Percentiles rank a stretch among this genome's conserved stretches.
phyloP scores from a whole-genome alignment of 768 basidiomycete species.

The Termitomyces sp. region DNA sequence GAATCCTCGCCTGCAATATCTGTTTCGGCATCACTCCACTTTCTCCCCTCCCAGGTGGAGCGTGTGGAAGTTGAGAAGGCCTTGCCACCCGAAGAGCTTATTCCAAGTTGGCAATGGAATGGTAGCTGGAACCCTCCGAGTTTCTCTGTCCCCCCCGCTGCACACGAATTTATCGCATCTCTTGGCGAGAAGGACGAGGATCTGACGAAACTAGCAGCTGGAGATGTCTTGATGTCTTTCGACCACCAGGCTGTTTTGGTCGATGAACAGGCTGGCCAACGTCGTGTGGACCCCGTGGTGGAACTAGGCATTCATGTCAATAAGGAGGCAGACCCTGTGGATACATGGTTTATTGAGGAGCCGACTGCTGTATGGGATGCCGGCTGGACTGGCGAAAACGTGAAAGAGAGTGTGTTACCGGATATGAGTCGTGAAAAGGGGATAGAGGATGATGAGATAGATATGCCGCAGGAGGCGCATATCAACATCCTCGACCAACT shows the following conservation, averaged over 20 bases:
- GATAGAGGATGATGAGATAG: neutral
- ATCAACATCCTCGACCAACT: slow-evolving; percentile 6
- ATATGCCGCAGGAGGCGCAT: neutral
- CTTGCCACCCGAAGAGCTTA: neutral
- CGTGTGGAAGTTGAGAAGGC: neutral
- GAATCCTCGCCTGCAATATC: neutral
- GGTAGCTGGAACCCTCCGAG: slow-evolving; percentile 8
- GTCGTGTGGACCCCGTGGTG: neutral
- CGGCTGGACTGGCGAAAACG: slow-evolving; percentile 6
- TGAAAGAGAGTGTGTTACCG: slow-evolving; percentile 1
- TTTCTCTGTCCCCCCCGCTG: neutral
- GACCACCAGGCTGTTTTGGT: neutral
- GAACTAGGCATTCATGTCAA: slow-evolving; percentile 1
- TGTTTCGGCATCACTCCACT: neutral
- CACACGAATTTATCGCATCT: neutral
- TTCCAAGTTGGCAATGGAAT: slow-evolving; percentile 9
- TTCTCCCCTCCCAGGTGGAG: neutral
- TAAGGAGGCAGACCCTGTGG: slow-evolving; percentile 9
- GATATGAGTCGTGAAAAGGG: neutral
- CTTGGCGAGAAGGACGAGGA: neutral
- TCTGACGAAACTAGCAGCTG: neutral
- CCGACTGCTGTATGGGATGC: slow-evolving; percentile 11
- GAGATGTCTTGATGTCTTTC: neutral
- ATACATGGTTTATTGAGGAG: slow-evolving; percentile 17
- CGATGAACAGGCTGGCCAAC: neutral